Percentiles rank a stretch among this genome's conserved stretches.
phyloP scores from a whole-genome alignment of 2,329 filamentous ascomycete genomes.

The Fusarium veterinarium region DNA sequence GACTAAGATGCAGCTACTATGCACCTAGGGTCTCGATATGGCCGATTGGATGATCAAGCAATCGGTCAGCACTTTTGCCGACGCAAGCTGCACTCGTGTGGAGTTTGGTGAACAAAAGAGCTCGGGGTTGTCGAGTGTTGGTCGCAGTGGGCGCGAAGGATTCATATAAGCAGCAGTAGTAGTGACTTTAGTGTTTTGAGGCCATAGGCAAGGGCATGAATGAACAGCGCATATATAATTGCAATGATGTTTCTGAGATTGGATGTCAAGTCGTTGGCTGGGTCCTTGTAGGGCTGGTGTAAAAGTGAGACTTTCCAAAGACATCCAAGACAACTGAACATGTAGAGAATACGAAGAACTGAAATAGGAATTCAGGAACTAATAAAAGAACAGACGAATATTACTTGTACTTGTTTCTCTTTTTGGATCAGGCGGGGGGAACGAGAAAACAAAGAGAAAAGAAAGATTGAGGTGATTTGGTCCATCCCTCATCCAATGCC shows the following conservation, averaged over 20 bases:
- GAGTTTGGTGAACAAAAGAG: slow-evolving; percentile 13
- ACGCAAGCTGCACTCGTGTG: slow-evolving; percentile 22
- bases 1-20: slow-evolving; percentile 10
- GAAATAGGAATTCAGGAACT: slow-evolving; percentile 17
- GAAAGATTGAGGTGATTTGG: slow-evolving; percentile 9
- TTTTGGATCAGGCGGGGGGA: slow-evolving; percentile 1
- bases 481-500: slow-evolving; percentile 24
- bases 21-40: slow-evolving; percentile 11
- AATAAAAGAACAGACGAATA: slow-evolving; percentile 7
- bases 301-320: neutral
- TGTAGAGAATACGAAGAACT: slow-evolving; percentile 8
- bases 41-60: slow-evolving; percentile 23
- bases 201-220: neutral
- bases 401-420: neutral
- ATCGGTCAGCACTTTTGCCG: slow-evolving; percentile 11
- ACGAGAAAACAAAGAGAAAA: slow-evolving; percentile 24
- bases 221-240: neutral
- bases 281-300: neutral
- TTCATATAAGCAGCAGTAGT: neutral
- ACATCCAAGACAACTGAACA: neutral
- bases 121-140: slow-evolving; percentile 5
- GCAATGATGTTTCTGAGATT: neutral
- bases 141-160: neutral
- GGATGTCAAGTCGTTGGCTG: neutral
- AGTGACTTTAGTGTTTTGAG: neutral